These are phyloP conservation scores for Boletus tomentosulus DNA, from an alignment of 768 basidiomycete species.

Conservation along the genomic window DNA sequence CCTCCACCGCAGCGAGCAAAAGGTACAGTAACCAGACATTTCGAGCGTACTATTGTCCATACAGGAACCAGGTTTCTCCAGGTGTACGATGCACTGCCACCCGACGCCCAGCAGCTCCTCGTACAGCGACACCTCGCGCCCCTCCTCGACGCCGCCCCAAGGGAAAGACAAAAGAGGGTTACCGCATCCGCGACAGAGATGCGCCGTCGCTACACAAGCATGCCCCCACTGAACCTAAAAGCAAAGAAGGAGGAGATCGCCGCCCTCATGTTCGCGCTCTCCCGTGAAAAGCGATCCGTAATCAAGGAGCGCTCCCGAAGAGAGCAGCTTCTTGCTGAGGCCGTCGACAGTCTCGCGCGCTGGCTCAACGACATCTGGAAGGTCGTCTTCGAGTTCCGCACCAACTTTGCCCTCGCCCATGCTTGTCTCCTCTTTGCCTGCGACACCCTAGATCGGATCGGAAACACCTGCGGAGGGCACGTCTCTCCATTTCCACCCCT, in stretches of 20 bases:
- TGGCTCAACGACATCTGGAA: constrained; percentile 68
- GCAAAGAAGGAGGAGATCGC: constrained; percentile 54
- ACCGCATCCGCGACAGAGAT: constrained; percentile 39
- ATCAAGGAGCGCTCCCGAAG: constrained; percentile 51
- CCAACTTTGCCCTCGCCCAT: constrained; percentile 51
- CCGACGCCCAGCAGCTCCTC: constrained; percentile 46
- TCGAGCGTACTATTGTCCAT: not conserved
- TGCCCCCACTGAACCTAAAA: constrained; percentile 50
- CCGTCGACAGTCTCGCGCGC: constrained; percentile 47
- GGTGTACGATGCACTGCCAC: constrained; percentile 49
- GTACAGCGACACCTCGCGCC: constrained; percentile 48
- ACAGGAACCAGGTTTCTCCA: constrained; percentile 37
- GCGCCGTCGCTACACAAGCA: constrained; percentile 34
- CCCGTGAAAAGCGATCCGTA: constrained; percentile 50
- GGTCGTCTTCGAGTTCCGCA: constrained; percentile 54
- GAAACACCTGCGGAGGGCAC: constrained; percentile 34
- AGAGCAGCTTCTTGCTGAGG: constrained; percentile 53
- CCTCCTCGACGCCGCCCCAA: constrained; percentile 43
- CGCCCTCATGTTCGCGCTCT: constrained; percentile 48
- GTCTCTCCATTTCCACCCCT: constrained; percentile 21
- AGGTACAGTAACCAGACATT: constrained; percentile 4
- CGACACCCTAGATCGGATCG: constrained; percentile 44
- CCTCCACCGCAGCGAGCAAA: constrained; percentile 15
- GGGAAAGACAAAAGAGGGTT: constrained; percentile 36
- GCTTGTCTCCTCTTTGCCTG: constrained; percentile 50